A percentile compares a stretch with the other conserved stretches of the same genome.
Conservation (phyloP, 106 monocot species). For the Dendrobium nobile region DNA sequence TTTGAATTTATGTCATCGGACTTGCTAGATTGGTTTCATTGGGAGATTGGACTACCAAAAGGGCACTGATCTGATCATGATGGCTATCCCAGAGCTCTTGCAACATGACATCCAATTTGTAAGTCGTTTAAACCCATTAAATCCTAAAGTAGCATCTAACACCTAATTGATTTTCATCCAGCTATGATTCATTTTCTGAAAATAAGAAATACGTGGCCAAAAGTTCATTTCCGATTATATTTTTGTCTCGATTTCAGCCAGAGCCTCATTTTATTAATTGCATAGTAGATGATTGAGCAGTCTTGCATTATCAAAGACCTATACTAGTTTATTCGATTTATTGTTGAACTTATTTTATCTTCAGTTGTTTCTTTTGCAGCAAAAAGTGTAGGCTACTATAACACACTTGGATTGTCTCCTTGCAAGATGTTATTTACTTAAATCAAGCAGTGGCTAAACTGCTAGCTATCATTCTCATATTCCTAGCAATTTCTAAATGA, state of each 20-base stretch:
- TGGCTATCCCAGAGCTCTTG: conserved; percentile 58
- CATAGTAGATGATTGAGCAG: no score
- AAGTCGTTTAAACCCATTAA: conserved; percentile 18
- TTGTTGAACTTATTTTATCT: no score
- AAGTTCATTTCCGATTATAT: not conserved
- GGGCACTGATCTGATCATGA: conserved; percentile 75
- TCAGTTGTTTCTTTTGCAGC: no score
- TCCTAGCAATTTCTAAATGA: no score
- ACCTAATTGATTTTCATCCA: not conserved
- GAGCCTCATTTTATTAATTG: no score
- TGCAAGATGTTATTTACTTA: no score
- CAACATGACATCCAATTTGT: conserved; percentile 83
- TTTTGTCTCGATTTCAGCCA: not conserved
- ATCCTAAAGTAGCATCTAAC: not conserved
- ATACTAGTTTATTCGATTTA: no score
- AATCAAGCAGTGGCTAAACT: no score
- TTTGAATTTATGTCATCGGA: not conserved
- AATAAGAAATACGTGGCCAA: not conserved
- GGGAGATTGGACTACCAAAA: conserved; percentile 95
- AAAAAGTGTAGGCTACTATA: no score
- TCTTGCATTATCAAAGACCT: no score
- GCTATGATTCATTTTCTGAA: not conserved
- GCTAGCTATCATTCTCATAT: no score
- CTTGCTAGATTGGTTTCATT: conserved; percentile 79
- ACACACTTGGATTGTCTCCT: no score